phyloP scores from a whole-genome alignment of 768 basidiomycete genomes.

The Naganishia onofrii region DNA sequence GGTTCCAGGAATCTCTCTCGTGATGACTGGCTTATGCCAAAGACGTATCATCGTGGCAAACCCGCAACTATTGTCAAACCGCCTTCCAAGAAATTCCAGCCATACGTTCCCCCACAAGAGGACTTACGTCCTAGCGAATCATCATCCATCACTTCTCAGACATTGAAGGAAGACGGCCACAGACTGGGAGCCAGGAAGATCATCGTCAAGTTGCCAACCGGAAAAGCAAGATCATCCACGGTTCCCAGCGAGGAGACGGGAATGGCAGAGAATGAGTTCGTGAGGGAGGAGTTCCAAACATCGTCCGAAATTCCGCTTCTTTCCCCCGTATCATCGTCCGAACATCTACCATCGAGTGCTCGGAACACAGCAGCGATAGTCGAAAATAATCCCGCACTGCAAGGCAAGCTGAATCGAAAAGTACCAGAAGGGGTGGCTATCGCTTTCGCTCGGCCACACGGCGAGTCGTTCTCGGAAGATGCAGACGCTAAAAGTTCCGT shows the following conservation, averaged over 20 bases:
- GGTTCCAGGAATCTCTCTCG: conserved; percentile 42
- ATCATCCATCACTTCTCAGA: conserved; percentile 17
- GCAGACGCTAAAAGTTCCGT: conserved; percentile 40
- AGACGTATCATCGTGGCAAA: conserved; percentile 32
- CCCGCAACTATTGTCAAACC: conserved; percentile 39
- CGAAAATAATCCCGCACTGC: neutral
- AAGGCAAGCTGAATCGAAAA: conserved; percentile 18
- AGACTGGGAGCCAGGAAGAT: conserved; percentile 16
- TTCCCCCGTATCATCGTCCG: conserved; percentile 13
- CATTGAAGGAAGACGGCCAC: neutral
- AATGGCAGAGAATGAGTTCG: neutral
- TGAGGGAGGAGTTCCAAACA: conserved; percentile 22
- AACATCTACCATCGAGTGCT: conserved; percentile 3
- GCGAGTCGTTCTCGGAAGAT: conserved; percentile 27
- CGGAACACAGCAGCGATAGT: neutral
- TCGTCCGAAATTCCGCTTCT: conserved; percentile 21
- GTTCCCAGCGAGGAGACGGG: neutral
- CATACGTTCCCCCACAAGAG: conserved; percentile 28
- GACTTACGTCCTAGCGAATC: neutral
- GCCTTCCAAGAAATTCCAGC: conserved; percentile 38
- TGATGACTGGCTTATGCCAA: conserved; percentile 47
- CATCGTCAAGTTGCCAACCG: conserved; percentile 25
- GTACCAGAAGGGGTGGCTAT: conserved; percentile 31
- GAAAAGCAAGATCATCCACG: neutral
- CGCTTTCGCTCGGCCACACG: conserved; percentile 30